Conservation (phyloP, 2,329 filamentous ascomycete genomes). For the Nothophaeocryptopus gaeumannii region DNA sequence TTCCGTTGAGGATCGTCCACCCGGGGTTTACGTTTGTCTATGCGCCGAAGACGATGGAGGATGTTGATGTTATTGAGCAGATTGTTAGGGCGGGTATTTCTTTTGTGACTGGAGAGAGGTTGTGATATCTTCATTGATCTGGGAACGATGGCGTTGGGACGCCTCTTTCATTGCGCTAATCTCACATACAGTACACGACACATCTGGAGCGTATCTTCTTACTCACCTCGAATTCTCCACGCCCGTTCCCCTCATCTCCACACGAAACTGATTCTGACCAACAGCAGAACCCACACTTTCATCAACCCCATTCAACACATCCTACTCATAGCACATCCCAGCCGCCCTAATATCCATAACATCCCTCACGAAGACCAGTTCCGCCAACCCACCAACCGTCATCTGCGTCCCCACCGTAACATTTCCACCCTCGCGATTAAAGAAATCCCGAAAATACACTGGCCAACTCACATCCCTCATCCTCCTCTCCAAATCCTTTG, state of each 20-base stretch:
- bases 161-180: no score
- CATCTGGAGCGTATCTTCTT: no score
- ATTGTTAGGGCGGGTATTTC: constrained; percentile 14
- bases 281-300: neutral
- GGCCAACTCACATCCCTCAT: neutral
- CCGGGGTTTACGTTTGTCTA: constrained; percentile 17
- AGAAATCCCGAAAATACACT: neutral
- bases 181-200: no score
- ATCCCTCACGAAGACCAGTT: neutral
- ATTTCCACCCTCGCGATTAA: neutral
- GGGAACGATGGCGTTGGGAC: no score
- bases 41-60: constrained; percentile 39
- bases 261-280: neutral
- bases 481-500: constrained; percentile 2
- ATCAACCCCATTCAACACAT: neutral
- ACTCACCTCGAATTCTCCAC: no score
- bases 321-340: neutral
- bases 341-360: neutral
- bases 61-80: constrained; percentile 14
- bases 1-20: constrained; percentile 9
- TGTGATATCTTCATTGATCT: neutral
- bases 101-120: constrained; percentile 13
- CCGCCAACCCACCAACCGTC: neutral
- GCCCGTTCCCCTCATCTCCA: no score
- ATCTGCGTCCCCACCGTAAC: neutral